These are phyloP conservation scores for Carex littledalei DNA, from an alignment of 176 grass and related monocot species.

Conservation along the genomic window DNA sequence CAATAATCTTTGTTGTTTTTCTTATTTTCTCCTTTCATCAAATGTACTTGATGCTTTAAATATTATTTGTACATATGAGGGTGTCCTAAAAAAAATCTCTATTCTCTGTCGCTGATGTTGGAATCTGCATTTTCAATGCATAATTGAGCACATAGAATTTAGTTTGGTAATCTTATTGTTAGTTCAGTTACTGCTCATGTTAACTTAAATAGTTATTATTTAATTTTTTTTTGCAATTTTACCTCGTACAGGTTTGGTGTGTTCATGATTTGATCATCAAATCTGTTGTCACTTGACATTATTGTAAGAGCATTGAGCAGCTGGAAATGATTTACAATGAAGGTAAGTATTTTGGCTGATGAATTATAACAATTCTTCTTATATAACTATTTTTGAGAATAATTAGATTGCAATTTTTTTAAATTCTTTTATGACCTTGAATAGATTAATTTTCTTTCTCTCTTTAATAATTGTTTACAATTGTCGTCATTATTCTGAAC, in stretches of 20 bases:
- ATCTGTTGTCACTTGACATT: neutral
- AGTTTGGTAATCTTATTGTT: neutral
- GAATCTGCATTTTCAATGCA: neutral
- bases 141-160: neutral
- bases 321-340: neutral
- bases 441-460: neutral
- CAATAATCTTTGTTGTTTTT: too few relatives aligned
- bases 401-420: neutral
- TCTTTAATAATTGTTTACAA: too few relatives aligned
- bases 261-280: neutral
- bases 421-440: neutral
- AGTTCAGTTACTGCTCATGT: neutral
- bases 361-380: neutral
- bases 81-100: neutral
- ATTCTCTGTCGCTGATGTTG: neutral
- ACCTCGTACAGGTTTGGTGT: neutral
- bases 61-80: too few relatives aligned
- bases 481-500: too few relatives aligned
- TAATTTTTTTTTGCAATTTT: neutral
- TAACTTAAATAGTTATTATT: neutral
- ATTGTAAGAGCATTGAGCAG: neutral
- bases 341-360: neutral
- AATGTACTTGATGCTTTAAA: too few relatives aligned
- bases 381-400: neutral
- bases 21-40: too few relatives aligned